A percentile compares a stretch with the other conserved stretches of the same genome.
phyloP scores from a whole-genome alignment of 1,139 yeast genomes.

The Candida smagusa region DNA sequence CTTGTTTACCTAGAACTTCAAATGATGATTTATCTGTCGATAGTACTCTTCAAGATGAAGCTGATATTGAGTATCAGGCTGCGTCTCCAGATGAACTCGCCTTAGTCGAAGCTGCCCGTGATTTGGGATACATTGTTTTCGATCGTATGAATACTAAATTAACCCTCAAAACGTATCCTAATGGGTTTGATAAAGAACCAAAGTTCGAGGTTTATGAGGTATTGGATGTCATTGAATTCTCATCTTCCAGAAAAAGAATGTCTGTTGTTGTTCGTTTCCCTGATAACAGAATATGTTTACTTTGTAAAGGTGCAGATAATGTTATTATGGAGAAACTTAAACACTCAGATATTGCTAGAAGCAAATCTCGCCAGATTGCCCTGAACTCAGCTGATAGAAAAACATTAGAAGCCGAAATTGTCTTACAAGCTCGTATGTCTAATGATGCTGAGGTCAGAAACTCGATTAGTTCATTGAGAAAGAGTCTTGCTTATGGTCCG shows the following conservation, averaged over 20 bases:
- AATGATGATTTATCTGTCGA: conserved; percentile 11
- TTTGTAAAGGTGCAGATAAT: conserved; percentile 96
- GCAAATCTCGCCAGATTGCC: conserved; percentile 64
- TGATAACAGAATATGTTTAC: conserved; percentile 68
- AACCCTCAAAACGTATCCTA: conserved; percentile 73
- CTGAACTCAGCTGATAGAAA: conserved; percentile 61
- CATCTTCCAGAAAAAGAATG: conserved; percentile 91
- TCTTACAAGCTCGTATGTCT: conserved; percentile 50
- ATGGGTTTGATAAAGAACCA: conserved; percentile 69
- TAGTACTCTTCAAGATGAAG: conserved; percentile 30
- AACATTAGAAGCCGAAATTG: conserved; percentile 76
- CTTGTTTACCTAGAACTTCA: conserved; percentile 67
- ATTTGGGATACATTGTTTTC: conserved; percentile 79
- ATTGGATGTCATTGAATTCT: conserved; percentile 78
- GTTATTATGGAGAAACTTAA: conserved; percentile 75
- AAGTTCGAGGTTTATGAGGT: conserved; percentile 67
- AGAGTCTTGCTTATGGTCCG: conserved; percentile 19
- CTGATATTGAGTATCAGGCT: conserved; percentile 73
- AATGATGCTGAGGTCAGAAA: conserved; percentile 28
- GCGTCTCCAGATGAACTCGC: conserved; percentile 97
- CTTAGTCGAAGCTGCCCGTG: conserved; percentile 88
- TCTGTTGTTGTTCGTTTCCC: conserved; percentile 81
- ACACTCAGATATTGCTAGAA: conserved; percentile 54
- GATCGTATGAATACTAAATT: conserved; percentile 62
- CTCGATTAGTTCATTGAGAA: conserved; percentile 30